A percentile compares a stretch with the other conserved stretches of the same genome.
Conservation (phyloP, 2,329 filamentous ascomycete genomes). For the Zasmidium angulare region DNA sequence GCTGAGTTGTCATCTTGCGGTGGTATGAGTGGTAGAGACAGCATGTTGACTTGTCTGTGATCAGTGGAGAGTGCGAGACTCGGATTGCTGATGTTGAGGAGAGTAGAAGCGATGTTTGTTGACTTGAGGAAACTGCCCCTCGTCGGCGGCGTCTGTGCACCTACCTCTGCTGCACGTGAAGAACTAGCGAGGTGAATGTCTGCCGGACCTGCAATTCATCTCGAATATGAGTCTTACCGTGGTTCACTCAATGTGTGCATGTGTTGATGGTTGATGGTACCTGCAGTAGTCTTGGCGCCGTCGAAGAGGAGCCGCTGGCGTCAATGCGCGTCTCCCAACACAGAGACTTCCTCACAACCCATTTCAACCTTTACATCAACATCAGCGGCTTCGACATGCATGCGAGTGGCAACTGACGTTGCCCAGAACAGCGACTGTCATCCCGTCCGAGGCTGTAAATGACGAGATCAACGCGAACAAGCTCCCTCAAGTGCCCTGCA, state of each 20-base stretch:
- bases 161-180: background rate
- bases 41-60: conserved; percentile 20
- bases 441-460: conserved; percentile 9
- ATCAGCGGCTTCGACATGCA: background rate
- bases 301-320: background rate
- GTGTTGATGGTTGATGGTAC: background rate
- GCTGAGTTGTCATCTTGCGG: conserved; percentile 30
- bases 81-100: background rate
- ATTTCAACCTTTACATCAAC: background rate
- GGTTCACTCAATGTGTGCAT: background rate
- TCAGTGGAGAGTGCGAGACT: background rate
- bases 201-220: background rate
- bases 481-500: conserved; percentile 11
- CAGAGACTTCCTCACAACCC: background rate
- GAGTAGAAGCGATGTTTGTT: background rate
- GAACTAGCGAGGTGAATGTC: background rate
- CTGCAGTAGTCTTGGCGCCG: background rate
- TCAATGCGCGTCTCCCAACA: background rate
- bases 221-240: background rate
- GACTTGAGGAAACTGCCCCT: background rate
- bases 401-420: too few relatives aligned
- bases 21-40: conserved; percentile 34
- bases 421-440: background rate
- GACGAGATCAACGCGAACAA: conserved; percentile 10
- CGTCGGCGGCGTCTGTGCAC: background rate